phyloP scores from a whole-genome alignment of 2,329 filamentous ascomycete species.

The Thyridium curvatum region DNA sequence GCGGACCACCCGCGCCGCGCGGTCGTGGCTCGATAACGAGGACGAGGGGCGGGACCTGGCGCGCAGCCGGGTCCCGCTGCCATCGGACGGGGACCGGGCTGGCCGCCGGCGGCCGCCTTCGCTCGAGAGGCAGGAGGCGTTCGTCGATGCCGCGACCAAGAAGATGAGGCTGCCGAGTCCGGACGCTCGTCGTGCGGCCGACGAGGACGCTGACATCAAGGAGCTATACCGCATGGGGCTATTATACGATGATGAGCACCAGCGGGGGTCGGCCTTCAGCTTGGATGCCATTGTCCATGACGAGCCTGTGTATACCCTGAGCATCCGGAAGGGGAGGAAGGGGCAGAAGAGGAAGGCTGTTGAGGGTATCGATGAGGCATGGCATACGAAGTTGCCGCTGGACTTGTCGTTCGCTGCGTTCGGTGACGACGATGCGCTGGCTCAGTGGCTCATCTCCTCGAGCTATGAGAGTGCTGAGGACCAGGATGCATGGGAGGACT shows the following conservation, averaged over 20 bases:
- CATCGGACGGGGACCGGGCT: slow-evolving; percentile 19
- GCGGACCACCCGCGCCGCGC: background rate
- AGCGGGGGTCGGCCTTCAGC: slow-evolving; percentile 25
- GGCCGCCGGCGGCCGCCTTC: slow-evolving; percentile 26
- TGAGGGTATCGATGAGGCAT: slow-evolving; percentile 6
- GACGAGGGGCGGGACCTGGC: slow-evolving; percentile 28
- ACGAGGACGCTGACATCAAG: slow-evolving; percentile 27
- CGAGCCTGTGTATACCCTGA: slow-evolving; percentile 29
- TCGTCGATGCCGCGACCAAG: slow-evolving; percentile 33
- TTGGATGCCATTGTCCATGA: slow-evolving; percentile 31
- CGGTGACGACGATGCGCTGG: slow-evolving; percentile 30
- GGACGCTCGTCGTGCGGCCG: slow-evolving; percentile 13
- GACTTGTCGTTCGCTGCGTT: slow-evolving; percentile 37
- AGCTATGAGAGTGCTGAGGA: slow-evolving; percentile 7
- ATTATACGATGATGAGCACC: slow-evolving; percentile 35
- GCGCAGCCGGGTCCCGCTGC: slow-evolving; percentile 24
- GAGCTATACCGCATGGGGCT: slow-evolving; percentile 38
- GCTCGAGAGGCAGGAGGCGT: slow-evolving; percentile 40
- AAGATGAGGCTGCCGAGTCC: slow-evolving; percentile 6
- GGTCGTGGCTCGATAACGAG: slow-evolving; percentile 1
- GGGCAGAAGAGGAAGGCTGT: slow-evolving; percentile 14
- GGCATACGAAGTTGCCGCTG: slow-evolving; percentile 19
- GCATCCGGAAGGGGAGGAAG: slow-evolving; percentile 18
- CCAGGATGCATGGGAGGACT: background rate
- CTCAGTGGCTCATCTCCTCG: slow-evolving; percentile 24